Conservation (phyloP, 225 moss, liverwort and hornwort species). For the Thuidium tamariscinum region DNA sequence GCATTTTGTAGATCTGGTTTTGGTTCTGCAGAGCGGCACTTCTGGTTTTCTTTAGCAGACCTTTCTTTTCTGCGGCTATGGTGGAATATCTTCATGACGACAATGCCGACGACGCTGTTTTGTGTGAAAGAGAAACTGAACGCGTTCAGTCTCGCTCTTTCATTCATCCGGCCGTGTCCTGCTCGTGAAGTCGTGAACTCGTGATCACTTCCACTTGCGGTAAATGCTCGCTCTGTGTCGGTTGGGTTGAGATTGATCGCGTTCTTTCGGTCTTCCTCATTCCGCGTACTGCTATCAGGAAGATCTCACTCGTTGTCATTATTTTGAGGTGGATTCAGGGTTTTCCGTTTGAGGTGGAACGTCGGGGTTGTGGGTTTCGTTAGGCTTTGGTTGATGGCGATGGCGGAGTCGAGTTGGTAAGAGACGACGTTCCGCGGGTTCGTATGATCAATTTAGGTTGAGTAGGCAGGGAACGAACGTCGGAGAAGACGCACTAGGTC, state of each 20-base stretch:
- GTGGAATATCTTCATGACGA: neutral
- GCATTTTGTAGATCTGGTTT: neutral
- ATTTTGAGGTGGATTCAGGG: neutral
- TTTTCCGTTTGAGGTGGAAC: neutral
- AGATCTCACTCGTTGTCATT: neutral
- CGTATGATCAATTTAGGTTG: neutral
- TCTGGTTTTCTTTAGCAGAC: neutral
- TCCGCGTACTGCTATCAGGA: neutral
- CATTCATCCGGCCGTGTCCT: conserved; percentile 9
- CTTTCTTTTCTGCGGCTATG: neutral
- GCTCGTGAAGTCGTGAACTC: neutral
- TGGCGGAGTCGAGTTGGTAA: neutral
- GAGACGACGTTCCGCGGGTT: neutral
- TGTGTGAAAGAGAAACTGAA: neutral
- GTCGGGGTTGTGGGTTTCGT: neutral
- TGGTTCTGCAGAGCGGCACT: neutral
- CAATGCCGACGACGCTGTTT: neutral
- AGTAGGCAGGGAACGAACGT: neutral
- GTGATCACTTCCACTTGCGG: neutral
- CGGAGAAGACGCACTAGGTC: neutral
- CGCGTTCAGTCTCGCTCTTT: neutral
- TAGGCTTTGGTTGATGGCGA: neutral
- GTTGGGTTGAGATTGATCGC: neutral
- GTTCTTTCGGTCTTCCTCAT: neutral
- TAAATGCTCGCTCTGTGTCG: neutral